phyloP scores from a whole-genome alignment of 1,284 basidiomycete species.

The Trichosporon faecale region DNA sequence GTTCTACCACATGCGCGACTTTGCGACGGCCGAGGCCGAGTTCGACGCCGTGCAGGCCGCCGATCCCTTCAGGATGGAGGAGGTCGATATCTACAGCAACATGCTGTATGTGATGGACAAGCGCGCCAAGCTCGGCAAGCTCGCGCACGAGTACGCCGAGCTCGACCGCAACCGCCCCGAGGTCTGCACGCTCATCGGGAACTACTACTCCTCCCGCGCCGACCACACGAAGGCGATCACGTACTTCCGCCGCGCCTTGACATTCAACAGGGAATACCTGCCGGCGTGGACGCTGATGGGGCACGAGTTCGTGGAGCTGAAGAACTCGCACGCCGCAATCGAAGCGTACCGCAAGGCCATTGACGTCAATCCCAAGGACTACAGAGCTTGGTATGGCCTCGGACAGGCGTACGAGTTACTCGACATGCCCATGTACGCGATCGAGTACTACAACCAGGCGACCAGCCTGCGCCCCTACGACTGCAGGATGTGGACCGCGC shows the following conservation, averaged over 20 bases:
- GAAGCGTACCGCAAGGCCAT: constrained; percentile 95
- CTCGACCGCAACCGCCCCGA: constrained; percentile 88
- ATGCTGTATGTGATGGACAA: constrained; percentile 95
- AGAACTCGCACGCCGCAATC: constrained; percentile 97
- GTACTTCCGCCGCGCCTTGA: constrained; percentile 89
- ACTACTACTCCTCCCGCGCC: constrained; percentile 87
- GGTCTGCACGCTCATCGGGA: constrained; percentile 91
- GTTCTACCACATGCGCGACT: constrained; percentile 88
- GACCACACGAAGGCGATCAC: constrained; percentile 96
- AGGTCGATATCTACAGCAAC: constrained; percentile 95
- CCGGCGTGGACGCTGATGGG: constrained; percentile 99
- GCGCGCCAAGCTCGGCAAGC: constrained; percentile 77
- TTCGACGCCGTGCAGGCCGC: constrained; percentile 75
- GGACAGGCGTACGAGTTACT: constrained; percentile 96
- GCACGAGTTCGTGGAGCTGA: constrained; percentile 97
- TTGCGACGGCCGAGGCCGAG: constrained; percentile 72
- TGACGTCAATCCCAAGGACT: constrained; percentile 94
- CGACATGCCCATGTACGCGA: constrained; percentile 92
- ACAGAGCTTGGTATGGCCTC: constrained; percentile 96
- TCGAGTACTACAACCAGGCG: constrained; percentile 95
- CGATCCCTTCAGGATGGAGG: constrained; percentile 89
- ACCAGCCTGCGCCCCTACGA: constrained; percentile 92
- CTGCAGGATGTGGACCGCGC: constrained; percentile 90
- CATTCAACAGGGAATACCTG: constrained; percentile 89
- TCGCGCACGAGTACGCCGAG: constrained; percentile 86